Percentiles rank a stretch among this genome's conserved stretches.
Conservation (phyloP, 2,329 filamentous ascomycete genomes). For the Diaporthe australafricana region DNA sequence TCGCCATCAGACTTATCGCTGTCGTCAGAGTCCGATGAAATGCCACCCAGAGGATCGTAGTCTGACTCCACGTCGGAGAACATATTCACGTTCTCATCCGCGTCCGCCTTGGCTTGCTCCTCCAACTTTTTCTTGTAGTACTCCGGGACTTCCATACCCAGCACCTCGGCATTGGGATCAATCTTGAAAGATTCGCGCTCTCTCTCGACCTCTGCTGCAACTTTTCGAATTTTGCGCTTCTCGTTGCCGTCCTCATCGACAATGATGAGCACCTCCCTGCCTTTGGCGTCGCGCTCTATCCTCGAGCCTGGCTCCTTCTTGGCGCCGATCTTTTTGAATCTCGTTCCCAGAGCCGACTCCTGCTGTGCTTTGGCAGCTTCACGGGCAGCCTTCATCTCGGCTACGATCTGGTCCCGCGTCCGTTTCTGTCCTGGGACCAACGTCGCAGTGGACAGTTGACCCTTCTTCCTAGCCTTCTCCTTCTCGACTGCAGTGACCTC, state of each 20-base stretch:
- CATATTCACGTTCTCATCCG: constrained; percentile 70
- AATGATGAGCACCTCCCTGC: constrained; percentile 73
- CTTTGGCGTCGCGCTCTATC: constrained; percentile 71
- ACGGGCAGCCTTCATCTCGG: constrained; percentile 73
- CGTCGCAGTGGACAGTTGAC: constrained; percentile 66
- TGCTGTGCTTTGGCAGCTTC: constrained; percentile 67
- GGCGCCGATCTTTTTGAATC: constrained; percentile 74
- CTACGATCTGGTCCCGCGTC: constrained; percentile 74
- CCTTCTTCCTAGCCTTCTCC: constrained; percentile 68
- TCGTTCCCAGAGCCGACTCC: constrained; percentile 65
- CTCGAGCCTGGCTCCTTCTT: constrained; percentile 65
- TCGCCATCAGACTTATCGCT: constrained; percentile 48
- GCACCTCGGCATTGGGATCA: constrained; percentile 65
- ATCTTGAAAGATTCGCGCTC: constrained; percentile 57
- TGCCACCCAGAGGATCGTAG: constrained; percentile 74
- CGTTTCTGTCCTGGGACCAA: constrained; percentile 69
- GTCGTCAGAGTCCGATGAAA: constrained; percentile 61
- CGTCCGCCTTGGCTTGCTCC: constrained; percentile 59
- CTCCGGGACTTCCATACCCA: constrained; percentile 76
- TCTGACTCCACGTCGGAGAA: constrained; percentile 75
- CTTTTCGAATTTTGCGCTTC: constrained; percentile 72
- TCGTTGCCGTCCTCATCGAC: constrained; percentile 75
- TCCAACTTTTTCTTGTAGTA: constrained; percentile 62
- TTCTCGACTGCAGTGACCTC: constrained; percentile 66
- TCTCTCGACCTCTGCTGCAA: constrained; percentile 54